Evolutionary conservation across 495 filamentous ascomycete species (phyloP), one percentile per base, ranked within the genome.

Genomic region (Xylaria castorea): DNA sequence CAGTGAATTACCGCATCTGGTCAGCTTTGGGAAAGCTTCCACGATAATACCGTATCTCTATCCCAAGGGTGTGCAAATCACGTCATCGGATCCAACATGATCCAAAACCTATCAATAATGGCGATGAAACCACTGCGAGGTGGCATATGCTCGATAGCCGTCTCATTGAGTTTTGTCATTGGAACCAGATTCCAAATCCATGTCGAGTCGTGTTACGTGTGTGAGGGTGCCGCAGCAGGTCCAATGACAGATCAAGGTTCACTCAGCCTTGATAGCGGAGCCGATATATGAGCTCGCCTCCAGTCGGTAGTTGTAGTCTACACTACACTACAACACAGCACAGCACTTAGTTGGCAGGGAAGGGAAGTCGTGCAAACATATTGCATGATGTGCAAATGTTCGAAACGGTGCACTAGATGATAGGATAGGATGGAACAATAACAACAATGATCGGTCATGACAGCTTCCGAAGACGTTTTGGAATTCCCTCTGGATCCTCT

Each of bases 221-320:
- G 11, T 18, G 36, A 68, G 50, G 30, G 66, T 68, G 48, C 36
- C 66, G 66, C 66, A 68, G 66, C 50, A 68, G 50, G 5, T 20
- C 67, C 18, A 40, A 61, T 58, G 51, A 69, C 65, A 40, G 38
- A 48, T 60, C 34, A 4, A 18, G 40, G 62, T 53, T 66, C 68
- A 48, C 75, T 74, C 75, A 78, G 75, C 77, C 75, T 77, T 78
- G 75, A 78, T 77, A 71, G 73, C 75, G 77, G 75, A 77, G 75
- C 66, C 68, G 70, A 71, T 25, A 66, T 16, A 16, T 40, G 61
- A 42, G 38, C 5, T 42, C 32, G 3, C 51, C 51, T 55, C 12
- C 51, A 14, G 32, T 34, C 32, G 60, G 61, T 50, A 50, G 22
- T 46, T 32, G n/a, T n/a, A n/a, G n/a, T n/a, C n/a, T n/a, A n/a